These are phyloP conservation scores for Medicago ruthenica DNA, from an alignment of 306 rosid species.

Conservation along the genomic window DNA sequence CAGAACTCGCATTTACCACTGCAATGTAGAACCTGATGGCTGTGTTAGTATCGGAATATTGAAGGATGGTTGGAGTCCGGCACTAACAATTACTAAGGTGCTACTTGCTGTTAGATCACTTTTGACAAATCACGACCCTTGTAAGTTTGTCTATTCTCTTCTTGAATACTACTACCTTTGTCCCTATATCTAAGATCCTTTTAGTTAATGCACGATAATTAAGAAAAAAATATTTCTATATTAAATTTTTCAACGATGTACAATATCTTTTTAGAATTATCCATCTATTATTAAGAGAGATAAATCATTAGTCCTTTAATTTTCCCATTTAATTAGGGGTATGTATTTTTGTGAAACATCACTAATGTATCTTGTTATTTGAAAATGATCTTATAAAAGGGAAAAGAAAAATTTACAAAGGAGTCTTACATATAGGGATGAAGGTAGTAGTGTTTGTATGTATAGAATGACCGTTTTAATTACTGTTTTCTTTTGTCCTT, in stretches of 20 bases:
- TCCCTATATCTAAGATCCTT: neutral
- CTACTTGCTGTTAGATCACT: constrained; percentile 70
- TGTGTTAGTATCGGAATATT: constrained; percentile 69
- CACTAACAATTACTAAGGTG: constrained; percentile 80
- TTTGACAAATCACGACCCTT: constrained; percentile 76
- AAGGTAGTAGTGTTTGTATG: neutral
- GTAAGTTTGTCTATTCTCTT: constrained; percentile 57
- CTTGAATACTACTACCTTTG: neutral
- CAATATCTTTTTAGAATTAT: neutral
- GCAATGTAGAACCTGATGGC: constrained; percentile 77
- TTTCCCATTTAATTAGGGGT: too few species aligned
- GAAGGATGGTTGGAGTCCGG: constrained; percentile 97
- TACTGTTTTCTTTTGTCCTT: neutral
- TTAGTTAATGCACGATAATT: neutral
- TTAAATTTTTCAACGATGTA: neutral
- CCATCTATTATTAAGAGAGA: too few species aligned
- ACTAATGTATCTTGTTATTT: too few species aligned
- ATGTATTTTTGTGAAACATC: too few species aligned
- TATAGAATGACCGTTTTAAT: neutral
- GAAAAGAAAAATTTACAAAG: too few species aligned
- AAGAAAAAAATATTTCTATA: neutral
- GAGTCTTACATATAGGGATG: too few species aligned
- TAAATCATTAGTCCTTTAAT: too few species aligned
- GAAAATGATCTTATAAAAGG: too few species aligned
- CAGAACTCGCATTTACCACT: constrained; percentile 90